Base-by-base conservation (phyloP, 495 filamentous ascomycete species). In the Xylaria longipes region DNA sequence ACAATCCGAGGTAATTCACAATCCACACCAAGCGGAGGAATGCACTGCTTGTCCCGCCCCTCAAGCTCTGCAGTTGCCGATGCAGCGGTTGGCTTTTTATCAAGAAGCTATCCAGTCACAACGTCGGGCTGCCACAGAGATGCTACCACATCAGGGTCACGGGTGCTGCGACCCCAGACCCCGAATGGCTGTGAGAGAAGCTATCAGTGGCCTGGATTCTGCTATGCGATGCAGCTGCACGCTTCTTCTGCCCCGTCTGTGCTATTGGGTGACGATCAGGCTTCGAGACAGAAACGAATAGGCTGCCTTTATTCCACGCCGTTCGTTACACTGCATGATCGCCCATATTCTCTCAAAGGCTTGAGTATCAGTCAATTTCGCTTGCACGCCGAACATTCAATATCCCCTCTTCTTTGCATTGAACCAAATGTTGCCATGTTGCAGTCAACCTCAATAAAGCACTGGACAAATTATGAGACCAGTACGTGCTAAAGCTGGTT, bases 281-380 rank as follows among this genome's bases (percentile, higher is more conserved):
- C 62, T 65, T 45, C 15, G 48, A 56, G 60, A 27, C 22, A 48
- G 45, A 58, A 71, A 58, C 39, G 37, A 66, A 63, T 66, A 50
- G 62, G 20, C 39, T 14, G 17, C 22, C 22, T 31, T 39, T 52
- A 20, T 66, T 31, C 61, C 69, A 48, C 62, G 69, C 62, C 29
- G 69, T 71, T 65, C 29, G 61, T 71, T 46, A 50, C 61, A 71
- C 48, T 43, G 41, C 68, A 64, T 70, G n/a, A 64, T 64, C 46
- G 68, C 35, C 57, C 27, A 43, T 50, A 7, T 33, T 31, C 61
- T 45, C 45, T 57, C 60, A 29, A 31, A 50, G 35, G 43, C 33
- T 64, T 64, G 68, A 64, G 20, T 35, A 64, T 70, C 48, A 43
- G 33, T 50, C 35, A 71, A 57, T 57, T 57, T 57, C 37, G 35